Evolutionary conservation across 1,139 yeast genomes (phyloP).

Genomic region (Kodamaea arcana): DNA sequence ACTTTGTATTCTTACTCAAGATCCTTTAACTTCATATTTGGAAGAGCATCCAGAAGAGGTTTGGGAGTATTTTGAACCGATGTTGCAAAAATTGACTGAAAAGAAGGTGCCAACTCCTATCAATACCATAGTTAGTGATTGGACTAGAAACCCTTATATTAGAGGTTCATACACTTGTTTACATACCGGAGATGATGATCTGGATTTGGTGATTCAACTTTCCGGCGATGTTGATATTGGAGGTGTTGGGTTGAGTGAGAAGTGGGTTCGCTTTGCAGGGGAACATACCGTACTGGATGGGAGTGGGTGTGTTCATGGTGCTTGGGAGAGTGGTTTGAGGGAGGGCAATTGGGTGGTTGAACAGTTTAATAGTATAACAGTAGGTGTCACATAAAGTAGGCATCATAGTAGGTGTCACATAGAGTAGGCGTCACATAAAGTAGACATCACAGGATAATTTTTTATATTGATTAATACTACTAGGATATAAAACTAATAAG

Average conservation of each 20-base stretch:
- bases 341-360: slow-evolving; percentile 64
- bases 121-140: slow-evolving; percentile 52
- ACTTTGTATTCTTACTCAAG: slow-evolving; percentile 60
- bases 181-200: slow-evolving; percentile 63
- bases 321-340: slow-evolving; percentile 65
- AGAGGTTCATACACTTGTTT: slow-evolving; percentile 76
- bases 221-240: slow-evolving; percentile 32
- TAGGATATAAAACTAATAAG: too few relatives aligned
- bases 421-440: too few relatives aligned
- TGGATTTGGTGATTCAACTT: slow-evolving; percentile 52
- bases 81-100: slow-evolving; percentile 24
- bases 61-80: slow-evolving; percentile 38
- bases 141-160: slow-evolving; percentile 69
- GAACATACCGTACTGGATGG: slow-evolving; percentile 78
- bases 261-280: slow-evolving; percentile 70
- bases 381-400: too few relatives aligned
- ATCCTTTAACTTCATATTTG: slow-evolving; percentile 57
- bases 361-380: too few relatives aligned
- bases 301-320: slow-evolving; percentile 83
- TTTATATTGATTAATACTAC: too few relatives aligned
- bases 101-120: slow-evolving; percentile 35
- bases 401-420: too few relatives aligned
- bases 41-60: slow-evolving; percentile 36
- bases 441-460: too few relatives aligned
- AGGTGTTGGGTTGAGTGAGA: slow-evolving; percentile 46